These are phyloP conservation scores for Myxozyma udenii DNA, from an alignment of 805 yeast genomes.

Conservation along the genomic window DNA sequence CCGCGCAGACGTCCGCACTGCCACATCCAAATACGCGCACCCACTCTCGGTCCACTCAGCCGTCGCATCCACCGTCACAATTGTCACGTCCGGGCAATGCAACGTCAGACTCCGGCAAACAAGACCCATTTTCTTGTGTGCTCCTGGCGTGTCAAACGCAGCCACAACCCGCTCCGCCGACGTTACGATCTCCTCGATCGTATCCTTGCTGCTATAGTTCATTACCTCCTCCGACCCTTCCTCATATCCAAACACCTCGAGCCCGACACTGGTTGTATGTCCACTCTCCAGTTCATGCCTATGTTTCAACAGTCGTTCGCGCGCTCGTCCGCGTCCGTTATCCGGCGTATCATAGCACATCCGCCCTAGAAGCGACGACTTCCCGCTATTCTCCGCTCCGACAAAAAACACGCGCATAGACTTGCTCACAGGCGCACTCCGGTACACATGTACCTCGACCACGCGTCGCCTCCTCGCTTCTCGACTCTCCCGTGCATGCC, in stretches of 20 bases:
- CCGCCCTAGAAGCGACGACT: slow-evolving; percentile 23
- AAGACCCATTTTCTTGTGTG: slow-evolving; percentile 13
- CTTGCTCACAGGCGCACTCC: slow-evolving; percentile 16
- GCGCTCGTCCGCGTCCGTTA: slow-evolving; percentile 27
- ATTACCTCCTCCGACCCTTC: slow-evolving; percentile 5
- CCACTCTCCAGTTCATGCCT: slow-evolving; percentile 27
- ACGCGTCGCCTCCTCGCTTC: slow-evolving; percentile 12
- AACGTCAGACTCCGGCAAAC: slow-evolving; percentile 20
- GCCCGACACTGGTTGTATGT: slow-evolving; percentile 19
- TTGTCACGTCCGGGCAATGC: slow-evolving; percentile 21
- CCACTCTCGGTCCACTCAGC: slow-evolving; percentile 22
- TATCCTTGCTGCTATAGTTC: slow-evolving; percentile 21
- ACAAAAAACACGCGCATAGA: slow-evolving; percentile 16
- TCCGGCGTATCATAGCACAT: slow-evolving; percentile 20
- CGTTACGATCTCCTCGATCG: slow-evolving; percentile 23
- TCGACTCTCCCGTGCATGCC: background rate
- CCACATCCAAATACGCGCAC: slow-evolving; percentile 21
- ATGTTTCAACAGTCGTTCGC: slow-evolving; percentile 23
- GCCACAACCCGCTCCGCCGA: slow-evolving; percentile 21
- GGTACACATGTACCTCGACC: slow-evolving; percentile 23
- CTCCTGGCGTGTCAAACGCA: slow-evolving; percentile 28
- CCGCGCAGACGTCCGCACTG: slow-evolving; percentile 13
- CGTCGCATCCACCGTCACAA: slow-evolving; percentile 13
- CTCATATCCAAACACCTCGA: slow-evolving; percentile 27
- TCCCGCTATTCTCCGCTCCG: slow-evolving; percentile 26